Evolutionary conservation across 345 rosid genomes (phyloP).

Genomic region (Capsella bursapastoris): DNA sequence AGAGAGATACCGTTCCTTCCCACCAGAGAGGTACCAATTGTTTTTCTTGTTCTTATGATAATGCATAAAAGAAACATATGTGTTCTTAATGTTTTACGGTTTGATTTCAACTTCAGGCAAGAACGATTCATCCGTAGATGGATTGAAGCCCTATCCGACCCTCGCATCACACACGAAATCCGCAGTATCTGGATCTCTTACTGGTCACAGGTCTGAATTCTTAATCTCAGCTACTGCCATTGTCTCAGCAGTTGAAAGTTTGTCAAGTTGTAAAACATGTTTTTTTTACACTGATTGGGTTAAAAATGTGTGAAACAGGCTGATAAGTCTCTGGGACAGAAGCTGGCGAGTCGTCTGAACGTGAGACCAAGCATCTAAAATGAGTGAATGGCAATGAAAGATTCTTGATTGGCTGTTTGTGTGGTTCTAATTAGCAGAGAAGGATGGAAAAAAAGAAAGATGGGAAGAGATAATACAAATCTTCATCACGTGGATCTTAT

Average conservation of each 20-base stretch:
- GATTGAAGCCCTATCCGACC: slow-evolving; percentile 73
- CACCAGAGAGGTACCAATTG: slow-evolving; percentile 68
- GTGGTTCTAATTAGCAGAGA: slow-evolving; percentile 41
- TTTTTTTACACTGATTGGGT: not conserved
- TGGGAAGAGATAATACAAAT: slow-evolving; percentile 23
- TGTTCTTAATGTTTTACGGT: not conserved
- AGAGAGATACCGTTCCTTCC: slow-evolving; percentile 80
- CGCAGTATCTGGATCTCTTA: slow-evolving; percentile 84
- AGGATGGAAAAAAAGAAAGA: slow-evolving; percentile 1
- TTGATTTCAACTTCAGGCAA: slow-evolving; percentile 58
- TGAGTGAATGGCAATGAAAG: slow-evolving; percentile 16
- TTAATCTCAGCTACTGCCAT: not conserved
- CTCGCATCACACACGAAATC: slow-evolving; percentile 79
- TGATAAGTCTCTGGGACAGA: slow-evolving; percentile 49
- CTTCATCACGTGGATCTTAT: slow-evolving; percentile 40
- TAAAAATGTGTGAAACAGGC: slow-evolving; percentile 42
- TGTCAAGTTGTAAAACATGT: not conserved
- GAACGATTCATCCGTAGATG: slow-evolving; percentile 74
- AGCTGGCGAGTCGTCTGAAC: slow-evolving; percentile 48
- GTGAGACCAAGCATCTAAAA: slow-evolving; percentile 48
- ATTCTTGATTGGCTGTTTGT: slow-evolving; percentile 38
- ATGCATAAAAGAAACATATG: not conserved
- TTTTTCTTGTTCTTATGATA: not conserved
- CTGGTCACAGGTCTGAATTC: slow-evolving; percentile 68
- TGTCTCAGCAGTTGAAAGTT: not conserved